These are phyloP conservation scores for Lactuca saligna DNA, from an alignment of 129 eudicot genomes.

Conservation along the genomic window DNA sequence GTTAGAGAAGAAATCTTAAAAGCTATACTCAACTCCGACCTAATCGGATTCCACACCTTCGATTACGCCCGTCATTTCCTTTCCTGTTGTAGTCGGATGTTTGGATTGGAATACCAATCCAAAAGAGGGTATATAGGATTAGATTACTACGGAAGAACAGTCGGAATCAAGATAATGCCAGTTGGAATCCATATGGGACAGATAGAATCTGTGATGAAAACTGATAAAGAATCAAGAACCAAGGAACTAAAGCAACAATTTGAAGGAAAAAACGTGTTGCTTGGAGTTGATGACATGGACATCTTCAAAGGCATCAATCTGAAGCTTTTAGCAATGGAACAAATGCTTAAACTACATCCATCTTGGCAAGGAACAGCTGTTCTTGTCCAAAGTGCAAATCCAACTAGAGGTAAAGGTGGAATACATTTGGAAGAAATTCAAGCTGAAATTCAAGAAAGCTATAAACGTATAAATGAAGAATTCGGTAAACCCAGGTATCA, in stretches of 20 bases:
- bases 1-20: constrained; percentile 43
- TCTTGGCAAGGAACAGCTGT: constrained; percentile 40
- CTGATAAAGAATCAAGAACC: background rate
- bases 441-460: constrained; percentile 37
- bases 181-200: constrained; percentile 51
- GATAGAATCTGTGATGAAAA: constrained; percentile 27
- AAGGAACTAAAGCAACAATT: constrained; percentile 21
- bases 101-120: constrained; percentile 45
- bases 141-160: constrained; percentile 42
- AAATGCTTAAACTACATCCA: constrained; percentile 42
- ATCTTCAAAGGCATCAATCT: constrained; percentile 48
- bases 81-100: constrained; percentile 41
- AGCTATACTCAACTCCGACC: constrained; percentile 43
- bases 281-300: constrained; percentile 52
- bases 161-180: constrained; percentile 45
- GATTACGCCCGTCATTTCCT: constrained; percentile 45
- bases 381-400: constrained; percentile 48
- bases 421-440: constrained; percentile 42
- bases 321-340: constrained; percentile 53
- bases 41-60: constrained; percentile 45
- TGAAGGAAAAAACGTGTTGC: constrained; percentile 43
- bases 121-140: constrained; percentile 44
- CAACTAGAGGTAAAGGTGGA: constrained; percentile 38
- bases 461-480: constrained; percentile 37
- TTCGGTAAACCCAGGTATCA: constrained; percentile 40